Percentiles rank a stretch among this genome's conserved stretches.
phyloP scores from a whole-genome alignment of 179 eudicot genomes.

The Corrigiola litoralis region DNA sequence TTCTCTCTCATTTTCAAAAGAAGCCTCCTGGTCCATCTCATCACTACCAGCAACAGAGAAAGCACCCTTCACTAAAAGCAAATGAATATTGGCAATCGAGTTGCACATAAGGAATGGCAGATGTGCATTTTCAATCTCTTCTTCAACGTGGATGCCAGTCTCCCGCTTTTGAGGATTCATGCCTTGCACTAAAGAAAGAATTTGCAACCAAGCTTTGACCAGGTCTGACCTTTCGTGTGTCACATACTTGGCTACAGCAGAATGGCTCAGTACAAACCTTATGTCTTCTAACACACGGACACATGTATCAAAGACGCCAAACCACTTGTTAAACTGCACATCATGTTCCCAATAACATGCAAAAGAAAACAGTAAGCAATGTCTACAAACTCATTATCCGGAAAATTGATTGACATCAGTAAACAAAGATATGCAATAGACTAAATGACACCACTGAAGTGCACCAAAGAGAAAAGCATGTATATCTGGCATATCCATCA shows the following conservation, averaged over 20 bases:
- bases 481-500: too few relatives aligned
- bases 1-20: constrained; percentile 23
- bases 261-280: constrained; percentile 84
- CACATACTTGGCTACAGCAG: constrained; percentile 61
- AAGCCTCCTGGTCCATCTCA: constrained; percentile 34
- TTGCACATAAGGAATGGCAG: constrained; percentile 73
- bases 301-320: constrained; percentile 61
- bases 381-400: too few relatives aligned
- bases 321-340: constrained; percentile 81
- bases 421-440: too few relatives aligned
- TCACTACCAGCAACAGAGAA: constrained; percentile 43
- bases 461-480: too few relatives aligned
- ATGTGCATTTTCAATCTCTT: constrained; percentile 72
- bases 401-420: too few relatives aligned
- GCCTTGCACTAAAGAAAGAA: constrained; percentile 84
- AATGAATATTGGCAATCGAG: constrained; percentile 63
- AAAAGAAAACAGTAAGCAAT: not conserved
- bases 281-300: constrained; percentile 82
- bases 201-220: constrained; percentile 63
- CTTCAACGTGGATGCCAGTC: constrained; percentile 83
- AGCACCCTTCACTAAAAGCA: constrained; percentile 70
- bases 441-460: too few relatives aligned
- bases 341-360: constrained; percentile 3
- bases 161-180: constrained; percentile 89
- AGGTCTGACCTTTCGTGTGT: constrained; percentile 58